phyloP scores from a whole-genome alignment of 257 asterid genomes.

The Verbena officinalis region DNA sequence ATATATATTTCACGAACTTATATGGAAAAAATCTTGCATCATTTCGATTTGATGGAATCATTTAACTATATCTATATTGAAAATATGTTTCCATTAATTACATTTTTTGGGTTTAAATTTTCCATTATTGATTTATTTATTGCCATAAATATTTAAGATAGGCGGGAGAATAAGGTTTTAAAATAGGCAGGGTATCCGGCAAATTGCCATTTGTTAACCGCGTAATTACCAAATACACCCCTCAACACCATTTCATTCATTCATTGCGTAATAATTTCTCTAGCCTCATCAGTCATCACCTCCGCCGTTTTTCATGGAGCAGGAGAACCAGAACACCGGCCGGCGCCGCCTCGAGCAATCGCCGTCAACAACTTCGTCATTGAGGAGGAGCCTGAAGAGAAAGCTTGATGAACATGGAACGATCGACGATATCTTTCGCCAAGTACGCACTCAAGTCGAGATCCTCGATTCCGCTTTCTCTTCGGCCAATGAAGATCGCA shows the following conservation, averaged over 20 bases:
- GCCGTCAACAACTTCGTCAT: no score
- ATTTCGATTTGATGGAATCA: no score
- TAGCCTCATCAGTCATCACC: slow-evolving; percentile 39
- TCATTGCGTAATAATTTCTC: no score
- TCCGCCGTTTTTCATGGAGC: slow-evolving; percentile 49
- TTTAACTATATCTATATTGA: no score
- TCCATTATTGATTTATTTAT: no score
- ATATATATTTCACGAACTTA: no score
- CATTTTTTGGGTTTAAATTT: no score
- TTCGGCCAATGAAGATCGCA: slow-evolving; percentile 42
- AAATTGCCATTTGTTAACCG: slow-evolving; percentile 17
- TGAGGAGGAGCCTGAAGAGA: slow-evolving; percentile 65
- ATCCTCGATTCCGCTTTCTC: slow-evolving; percentile 48
- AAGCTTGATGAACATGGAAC: slow-evolving; percentile 66
- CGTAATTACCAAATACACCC: neutral
- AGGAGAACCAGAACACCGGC: slow-evolving; percentile 42
- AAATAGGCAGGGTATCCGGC: slow-evolving; percentile 28
- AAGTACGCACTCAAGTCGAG: slow-evolving; percentile 51
- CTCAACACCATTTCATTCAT: slow-evolving; percentile 2
- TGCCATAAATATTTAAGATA: no score
- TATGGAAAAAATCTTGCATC: no score
- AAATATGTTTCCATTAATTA: no score
- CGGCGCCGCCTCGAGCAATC: slow-evolving; percentile 56
- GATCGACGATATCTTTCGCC: slow-evolving; percentile 41
- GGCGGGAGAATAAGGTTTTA: slow-evolving; percentile 37